Percentiles rank a stretch among this genome's conserved stretches.
These are phyloP conservation scores for Heliosperma pusillum DNA, from an alignment of 148 eudicot genomes.

Conservation along the genomic window DNA sequence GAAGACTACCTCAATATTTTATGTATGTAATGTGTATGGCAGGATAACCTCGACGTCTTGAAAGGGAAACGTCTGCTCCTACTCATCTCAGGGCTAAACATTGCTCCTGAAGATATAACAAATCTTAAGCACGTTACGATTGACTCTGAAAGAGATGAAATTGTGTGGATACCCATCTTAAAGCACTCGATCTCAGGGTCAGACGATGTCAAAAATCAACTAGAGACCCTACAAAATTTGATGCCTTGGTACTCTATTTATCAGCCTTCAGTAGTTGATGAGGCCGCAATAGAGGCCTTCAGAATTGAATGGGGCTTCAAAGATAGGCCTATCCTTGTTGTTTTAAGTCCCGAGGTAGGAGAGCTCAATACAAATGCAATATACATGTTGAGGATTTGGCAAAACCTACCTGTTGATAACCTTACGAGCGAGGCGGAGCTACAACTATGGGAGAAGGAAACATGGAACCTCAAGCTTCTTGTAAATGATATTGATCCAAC, in stretches of 20 bases:
- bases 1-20: too few relatives aligned
- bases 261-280: conserved; percentile 22
- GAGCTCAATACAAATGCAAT: conserved; percentile 35
- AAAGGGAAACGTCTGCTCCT: conserved; percentile 25
- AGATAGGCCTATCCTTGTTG: conserved; percentile 34
- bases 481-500: conserved; percentile 27
- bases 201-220: conserved; percentile 7
- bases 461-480: conserved; percentile 34
- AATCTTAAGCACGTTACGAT: conserved; percentile 22
- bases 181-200: conserved; percentile 23
- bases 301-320: conserved; percentile 28
- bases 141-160: conserved; percentile 20
- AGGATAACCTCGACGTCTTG: conserved; percentile 34
- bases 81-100: conserved; percentile 32
- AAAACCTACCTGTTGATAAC: conserved; percentile 29
- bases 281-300: conserved; percentile 17
- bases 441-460: conserved; percentile 32
- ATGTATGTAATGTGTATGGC: too few relatives aligned
- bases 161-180: conserved; percentile 34
- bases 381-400: conserved; percentile 51
- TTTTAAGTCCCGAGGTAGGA: conserved; percentile 29
- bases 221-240: conserved; percentile 11
- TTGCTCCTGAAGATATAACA: conserved; percentile 24
- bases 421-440: conserved; percentile 30
- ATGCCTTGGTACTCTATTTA: conserved; percentile 43